Evolutionary conservation across 768 basidiomycete genomes (phyloP), one percentile per base, ranked within the genome.

Genomic region (Suillus placidus): DNA sequence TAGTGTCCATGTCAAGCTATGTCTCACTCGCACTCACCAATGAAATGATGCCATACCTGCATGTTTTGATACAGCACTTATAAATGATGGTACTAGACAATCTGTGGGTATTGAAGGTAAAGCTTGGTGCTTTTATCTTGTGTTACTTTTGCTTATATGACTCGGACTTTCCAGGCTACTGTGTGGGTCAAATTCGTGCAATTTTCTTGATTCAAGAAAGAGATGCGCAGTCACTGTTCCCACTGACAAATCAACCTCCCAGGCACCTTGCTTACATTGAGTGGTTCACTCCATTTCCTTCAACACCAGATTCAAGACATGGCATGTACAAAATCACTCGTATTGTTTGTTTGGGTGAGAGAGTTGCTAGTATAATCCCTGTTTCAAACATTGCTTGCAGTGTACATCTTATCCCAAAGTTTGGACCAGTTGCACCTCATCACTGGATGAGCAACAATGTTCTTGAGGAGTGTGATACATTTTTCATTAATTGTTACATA

Each of bases 271-370:
- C 68, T 5, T 65, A 65, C 26, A 37, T 64, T 9, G 63, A 64
- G n/a, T 65, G 62, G 73, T 64, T 61, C 69, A 64, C 70, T 71
- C 34, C 72, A 71, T 72, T 63, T 71, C 13, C 38, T 40, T 72
- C 70, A 56, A 62, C 23, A 18, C 72, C 72, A 14, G 69, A 77
- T 30, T 49, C n/a, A 0, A 65, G 71, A 49, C 71, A 71, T 57
- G 47, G 58, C 0, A 32, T 80, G 55, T 79, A 74, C 64, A 72
- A 71, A 47, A 58, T 81, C 0, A 62, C 35, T 35, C 9, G 35
- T 35, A 8, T 35, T 1, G 9, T 35, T 9, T 9, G 35, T 35
- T 35, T 9, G 9, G 35, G 35, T 9, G 35, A 35, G 35, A 35
- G 35, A 35, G 9, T 35, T 35, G 35, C 35, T 35, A 35, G 35